These are phyloP conservation scores for Colletotrichum tropicale DNA, from an alignment of 2,329 filamentous ascomycete genomes.

Conservation along the genomic window DNA sequence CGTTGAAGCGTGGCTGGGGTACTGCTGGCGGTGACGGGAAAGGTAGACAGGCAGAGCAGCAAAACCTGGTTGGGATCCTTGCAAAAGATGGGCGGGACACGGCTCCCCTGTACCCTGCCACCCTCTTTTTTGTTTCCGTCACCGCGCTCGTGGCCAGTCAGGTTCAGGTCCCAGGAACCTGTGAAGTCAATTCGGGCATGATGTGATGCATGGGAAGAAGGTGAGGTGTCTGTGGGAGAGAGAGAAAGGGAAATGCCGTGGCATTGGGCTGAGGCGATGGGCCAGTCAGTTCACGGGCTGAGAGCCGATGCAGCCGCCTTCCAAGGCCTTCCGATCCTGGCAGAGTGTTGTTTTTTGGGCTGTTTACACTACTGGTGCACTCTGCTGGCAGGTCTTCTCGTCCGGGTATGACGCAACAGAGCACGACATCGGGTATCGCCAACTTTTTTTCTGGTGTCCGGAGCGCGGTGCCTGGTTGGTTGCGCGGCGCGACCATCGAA, in stretches of 20 bases:
- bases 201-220: neutral
- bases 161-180: neutral
- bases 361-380: neutral
- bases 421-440: constrained; percentile 18
- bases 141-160: neutral
- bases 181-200: neutral
- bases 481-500: neutral
- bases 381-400: neutral
- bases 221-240: no score
- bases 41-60: no score
- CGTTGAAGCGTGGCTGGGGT: neutral
- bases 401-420: constrained; percentile 19
- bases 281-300: constrained; percentile 7
- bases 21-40: neutral
- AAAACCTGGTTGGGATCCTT: constrained; percentile 1
- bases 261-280: neutral
- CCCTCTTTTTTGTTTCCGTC: neutral
- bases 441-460: neutral
- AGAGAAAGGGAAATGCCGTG: neutral
- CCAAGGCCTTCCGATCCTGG: neutral
- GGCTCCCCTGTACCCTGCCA: neutral
- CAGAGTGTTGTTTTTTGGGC: neutral
- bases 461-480: neutral
- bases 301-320: constrained; percentile 10
- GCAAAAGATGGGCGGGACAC: neutral